Percentiles rank a stretch among this genome's conserved stretches.
phyloP scores from a whole-genome alignment of 1,284 basidiomycete genomes.

The Ceratobasidium theobromae region DNA sequence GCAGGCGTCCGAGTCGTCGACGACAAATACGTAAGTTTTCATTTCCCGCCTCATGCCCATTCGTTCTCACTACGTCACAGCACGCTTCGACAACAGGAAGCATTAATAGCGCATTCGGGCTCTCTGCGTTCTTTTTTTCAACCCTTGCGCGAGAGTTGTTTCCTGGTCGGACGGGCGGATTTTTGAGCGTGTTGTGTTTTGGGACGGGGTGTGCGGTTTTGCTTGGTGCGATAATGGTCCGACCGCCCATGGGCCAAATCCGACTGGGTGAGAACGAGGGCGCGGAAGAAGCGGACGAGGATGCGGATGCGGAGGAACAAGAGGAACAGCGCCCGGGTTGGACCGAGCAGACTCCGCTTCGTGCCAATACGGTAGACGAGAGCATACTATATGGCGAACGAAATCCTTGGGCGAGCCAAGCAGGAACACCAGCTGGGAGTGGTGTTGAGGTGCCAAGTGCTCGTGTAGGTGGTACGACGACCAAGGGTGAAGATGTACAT shows the following conservation, averaged over 20 bases:
- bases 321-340: background rate
- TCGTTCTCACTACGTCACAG: constrained; percentile 41
- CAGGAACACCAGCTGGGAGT: background rate
- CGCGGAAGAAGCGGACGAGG: background rate
- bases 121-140: constrained; percentile 81
- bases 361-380: constrained; percentile 2
- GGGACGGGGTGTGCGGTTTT: constrained; percentile 72
- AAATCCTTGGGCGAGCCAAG: constrained; percentile 31
- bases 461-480: background rate
- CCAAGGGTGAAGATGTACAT: constrained; percentile 46
- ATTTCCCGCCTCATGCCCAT: background rate
- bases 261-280: background rate
- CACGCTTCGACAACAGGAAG: constrained; percentile 71
- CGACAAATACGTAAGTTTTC: constrained; percentile 39
- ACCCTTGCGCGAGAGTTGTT: constrained; percentile 64
- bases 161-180: constrained; percentile 68
- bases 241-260: constrained; percentile 43
- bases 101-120: constrained; percentile 81
- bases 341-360: constrained; percentile 10
- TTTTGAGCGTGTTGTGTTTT: constrained; percentile 65
- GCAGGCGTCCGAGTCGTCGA: constrained; percentile 46
- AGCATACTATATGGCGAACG: constrained; percentile 16
- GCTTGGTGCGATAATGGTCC: constrained; percentile 63
- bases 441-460: background rate
- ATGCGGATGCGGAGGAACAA: background rate